Evolutionary conservation across 768 basidiomycete genomes (phyloP).

Genomic region (Russula virescens): DNA sequence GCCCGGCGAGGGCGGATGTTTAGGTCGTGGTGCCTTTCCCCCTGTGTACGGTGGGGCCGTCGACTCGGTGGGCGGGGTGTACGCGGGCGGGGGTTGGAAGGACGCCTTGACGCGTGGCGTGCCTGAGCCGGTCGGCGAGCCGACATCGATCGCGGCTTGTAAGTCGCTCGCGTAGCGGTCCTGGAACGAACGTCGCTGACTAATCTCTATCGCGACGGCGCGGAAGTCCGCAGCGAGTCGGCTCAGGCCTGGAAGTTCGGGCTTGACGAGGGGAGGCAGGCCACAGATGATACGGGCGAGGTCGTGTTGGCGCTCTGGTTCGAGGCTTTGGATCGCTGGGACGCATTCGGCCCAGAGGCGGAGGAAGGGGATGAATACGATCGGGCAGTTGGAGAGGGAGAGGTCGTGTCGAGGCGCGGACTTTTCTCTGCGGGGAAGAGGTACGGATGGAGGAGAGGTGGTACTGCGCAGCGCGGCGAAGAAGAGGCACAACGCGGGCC

Average conservation of each 20-base stretch:
- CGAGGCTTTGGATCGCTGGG: conserved; percentile 53
- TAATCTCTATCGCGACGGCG: conserved; percentile 82
- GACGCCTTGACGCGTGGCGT: conserved; percentile 43
- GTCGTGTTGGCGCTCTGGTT: conserved; percentile 68
- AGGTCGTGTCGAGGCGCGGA: conserved; percentile 48
- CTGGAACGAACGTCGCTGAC: conserved; percentile 78
- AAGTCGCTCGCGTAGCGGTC: conserved; percentile 68
- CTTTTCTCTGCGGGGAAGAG: conserved; percentile 58
- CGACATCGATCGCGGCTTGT: conserved; percentile 73
- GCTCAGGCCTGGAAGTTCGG: conserved; percentile 39
- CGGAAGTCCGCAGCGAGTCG: conserved; percentile 77
- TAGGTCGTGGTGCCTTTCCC: conserved; percentile 17
- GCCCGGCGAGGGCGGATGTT: conserved; percentile 21
- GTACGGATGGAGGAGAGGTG: conserved; percentile 73
- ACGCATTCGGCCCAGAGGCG: conserved; percentile 68
- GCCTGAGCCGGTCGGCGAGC: conserved; percentile 30
- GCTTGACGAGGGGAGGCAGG: conserved; percentile 40
- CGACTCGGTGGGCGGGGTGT: conserved; percentile 30
- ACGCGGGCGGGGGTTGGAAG: conserved; percentile 68
- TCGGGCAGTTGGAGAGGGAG: conserved; percentile 63
- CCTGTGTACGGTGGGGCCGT: conserved; percentile 21
- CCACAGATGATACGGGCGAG: conserved; percentile 76
- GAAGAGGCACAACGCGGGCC: conserved; percentile 77
- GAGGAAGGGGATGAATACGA: conserved; percentile 61
- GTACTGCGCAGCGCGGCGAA: conserved; percentile 76